Evolutionary conservation across 805 yeast species (phyloP).

Genomic region (Teunomyces cretensis): DNA sequence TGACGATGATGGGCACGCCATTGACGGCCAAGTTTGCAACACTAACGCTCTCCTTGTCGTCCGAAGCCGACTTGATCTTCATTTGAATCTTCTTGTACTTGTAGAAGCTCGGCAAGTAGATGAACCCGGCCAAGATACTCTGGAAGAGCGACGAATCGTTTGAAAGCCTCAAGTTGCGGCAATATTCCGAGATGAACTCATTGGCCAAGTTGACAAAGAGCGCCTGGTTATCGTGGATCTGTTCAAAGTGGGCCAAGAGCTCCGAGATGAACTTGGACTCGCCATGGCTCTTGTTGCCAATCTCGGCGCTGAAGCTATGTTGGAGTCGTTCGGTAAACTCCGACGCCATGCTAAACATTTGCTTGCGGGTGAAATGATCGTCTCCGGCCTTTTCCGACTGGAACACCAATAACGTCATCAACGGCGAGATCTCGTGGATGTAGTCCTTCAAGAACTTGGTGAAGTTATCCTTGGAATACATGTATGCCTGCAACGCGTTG

Average conservation of each 20-base stretch:
- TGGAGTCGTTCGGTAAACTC: conserved; percentile 25
- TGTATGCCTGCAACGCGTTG: conserved; percentile 31
- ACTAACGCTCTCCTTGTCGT: conserved; percentile 11
- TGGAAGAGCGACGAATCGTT: conserved; percentile 44
- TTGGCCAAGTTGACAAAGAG: conserved; percentile 37
- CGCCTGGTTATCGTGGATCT: conserved; percentile 25
- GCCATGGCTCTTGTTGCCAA: conserved; percentile 12
- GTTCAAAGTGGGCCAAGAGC: conserved; percentile 28
- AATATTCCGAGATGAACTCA: conserved; percentile 41
- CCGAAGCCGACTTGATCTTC: background rate
- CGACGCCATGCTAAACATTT: conserved; percentile 17
- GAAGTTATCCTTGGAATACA: conserved; percentile 39
- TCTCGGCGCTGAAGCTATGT: conserved; percentile 19
- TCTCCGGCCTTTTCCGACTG: conserved; percentile 6
- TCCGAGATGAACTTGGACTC: conserved; percentile 32
- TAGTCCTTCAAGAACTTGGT: conserved; percentile 31
- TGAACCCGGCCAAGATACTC: conserved; percentile 37
- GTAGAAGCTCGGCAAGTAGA: conserved; percentile 43
- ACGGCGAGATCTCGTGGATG: conserved; percentile 33
- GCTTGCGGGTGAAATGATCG: conserved; percentile 16
- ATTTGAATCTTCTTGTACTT: conserved; percentile 40
- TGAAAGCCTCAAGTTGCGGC: conserved; percentile 35
- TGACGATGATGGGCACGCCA: background rate
- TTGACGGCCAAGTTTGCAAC: conserved; percentile 3
- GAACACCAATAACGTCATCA: conserved; percentile 30